A percentile compares a stretch with the other conserved stretches of the same genome.
Conservation (phyloP, 352 stramenopile genomes). For the Aphanomyces cochlioides region DNA sequence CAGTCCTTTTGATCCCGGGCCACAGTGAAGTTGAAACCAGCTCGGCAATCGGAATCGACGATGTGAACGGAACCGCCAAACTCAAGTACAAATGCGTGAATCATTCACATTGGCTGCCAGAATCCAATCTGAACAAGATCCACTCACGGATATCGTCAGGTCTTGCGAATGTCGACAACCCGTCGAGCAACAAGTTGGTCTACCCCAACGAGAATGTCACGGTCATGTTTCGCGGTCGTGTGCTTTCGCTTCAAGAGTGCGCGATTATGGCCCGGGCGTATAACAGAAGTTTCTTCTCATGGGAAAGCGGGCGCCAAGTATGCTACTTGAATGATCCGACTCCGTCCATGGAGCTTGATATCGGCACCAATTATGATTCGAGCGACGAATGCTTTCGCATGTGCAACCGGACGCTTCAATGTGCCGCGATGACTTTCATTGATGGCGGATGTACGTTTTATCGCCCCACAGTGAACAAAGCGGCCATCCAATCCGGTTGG, state of each 20-base stretch:
- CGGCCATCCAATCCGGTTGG: background rate
- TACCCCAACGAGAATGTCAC: too few species aligned
- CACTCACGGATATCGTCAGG: too few species aligned
- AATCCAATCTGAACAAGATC: too few species aligned
- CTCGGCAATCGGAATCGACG: too few species aligned
- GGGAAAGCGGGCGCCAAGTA: background rate
- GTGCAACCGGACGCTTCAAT: constrained; percentile 12
- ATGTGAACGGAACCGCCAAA: too few species aligned
- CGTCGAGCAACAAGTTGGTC: too few species aligned
- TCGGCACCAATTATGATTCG: background rate
- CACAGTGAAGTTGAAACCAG: too few species aligned
- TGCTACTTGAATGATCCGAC: background rate
- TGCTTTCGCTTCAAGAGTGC: background rate
- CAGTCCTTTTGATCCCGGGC: too few species aligned
- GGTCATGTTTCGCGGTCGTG: background rate
- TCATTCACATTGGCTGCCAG: too few species aligned
- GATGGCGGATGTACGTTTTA: background rate
- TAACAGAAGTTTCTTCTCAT: background rate
- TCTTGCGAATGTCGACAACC: too few species aligned
- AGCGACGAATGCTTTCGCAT: constrained; percentile 1
- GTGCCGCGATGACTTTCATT: background rate
- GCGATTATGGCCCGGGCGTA: background rate
- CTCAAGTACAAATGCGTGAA: too few species aligned
- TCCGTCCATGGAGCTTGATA: constrained; percentile 5
- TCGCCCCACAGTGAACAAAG: background rate